These are phyloP conservation scores for Acer saccharum DNA, from an alignment of 345 rosid genomes.

Conservation along the genomic window DNA sequence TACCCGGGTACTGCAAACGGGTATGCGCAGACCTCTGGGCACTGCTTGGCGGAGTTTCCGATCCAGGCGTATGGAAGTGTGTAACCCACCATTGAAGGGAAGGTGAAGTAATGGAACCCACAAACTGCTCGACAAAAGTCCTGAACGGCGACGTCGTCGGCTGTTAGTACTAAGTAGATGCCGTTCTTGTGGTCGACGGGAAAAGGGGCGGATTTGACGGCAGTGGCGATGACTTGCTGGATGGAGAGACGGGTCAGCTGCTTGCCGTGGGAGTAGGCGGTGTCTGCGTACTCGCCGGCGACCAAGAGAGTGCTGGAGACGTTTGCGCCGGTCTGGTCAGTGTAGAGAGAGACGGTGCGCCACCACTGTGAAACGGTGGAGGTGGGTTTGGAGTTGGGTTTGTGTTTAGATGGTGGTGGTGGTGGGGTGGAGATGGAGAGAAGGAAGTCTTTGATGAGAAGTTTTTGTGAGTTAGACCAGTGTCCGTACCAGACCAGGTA, in stretches of 20 bases:
- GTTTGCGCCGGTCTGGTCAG: conserved; percentile 95
- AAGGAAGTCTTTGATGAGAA: conserved; percentile 75
- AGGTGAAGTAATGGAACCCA: conserved; percentile 95
- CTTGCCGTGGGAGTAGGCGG: conserved; percentile 58
- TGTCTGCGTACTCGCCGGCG: conserved; percentile 73
- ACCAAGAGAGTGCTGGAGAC: conserved; percentile 65
- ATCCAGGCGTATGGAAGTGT: conserved; percentile 98
- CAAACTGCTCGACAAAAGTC: conserved; percentile 96
- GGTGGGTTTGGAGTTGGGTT: conserved; percentile 41
- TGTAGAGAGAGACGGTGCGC: conserved; percentile 82
- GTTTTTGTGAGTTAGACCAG: conserved; percentile 65
- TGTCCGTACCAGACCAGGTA: conserved; percentile 93
- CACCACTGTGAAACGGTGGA: conserved; percentile 91
- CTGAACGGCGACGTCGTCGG: conserved; percentile 75
- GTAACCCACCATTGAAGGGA: conserved; percentile 96
- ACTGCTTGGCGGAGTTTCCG: conserved; percentile 80
- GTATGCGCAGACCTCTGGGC: conserved; percentile 95
- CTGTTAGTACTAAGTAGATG: conserved; percentile 73
- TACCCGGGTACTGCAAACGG: conserved; percentile 92
- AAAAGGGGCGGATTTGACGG: conserved; percentile 68
- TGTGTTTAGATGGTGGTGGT: background rate
- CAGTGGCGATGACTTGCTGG: conserved; percentile 72
- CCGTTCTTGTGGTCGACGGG: conserved; percentile 90
- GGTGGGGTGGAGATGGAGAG: conserved; percentile 58
- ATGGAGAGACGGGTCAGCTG: conserved; percentile 75